These are phyloP conservation scores for Plasmodium malariae DNA, from an alignment of 169 alveolate species.

Conservation along the genomic window DNA sequence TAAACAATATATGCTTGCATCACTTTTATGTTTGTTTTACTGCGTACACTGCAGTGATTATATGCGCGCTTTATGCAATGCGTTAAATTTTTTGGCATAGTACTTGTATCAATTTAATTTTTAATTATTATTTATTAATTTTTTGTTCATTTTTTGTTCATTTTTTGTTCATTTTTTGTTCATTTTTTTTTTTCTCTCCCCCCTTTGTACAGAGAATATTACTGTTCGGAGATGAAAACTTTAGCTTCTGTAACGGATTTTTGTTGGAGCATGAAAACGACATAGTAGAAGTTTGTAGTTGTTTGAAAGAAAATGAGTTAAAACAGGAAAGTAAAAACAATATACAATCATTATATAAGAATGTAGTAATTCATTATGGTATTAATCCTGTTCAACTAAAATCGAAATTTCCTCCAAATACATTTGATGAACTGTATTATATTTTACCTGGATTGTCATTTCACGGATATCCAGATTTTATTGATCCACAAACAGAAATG, in stretches of 20 bases:
- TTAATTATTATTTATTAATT: too few species aligned
- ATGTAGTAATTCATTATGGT: slow-evolving; percentile 78
- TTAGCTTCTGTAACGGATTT: slow-evolving; percentile 73
- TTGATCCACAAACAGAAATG: slow-evolving; percentile 79
- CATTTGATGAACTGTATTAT: slow-evolving; percentile 77
- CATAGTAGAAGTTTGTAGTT: slow-evolving; percentile 71
- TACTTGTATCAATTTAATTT: neutral
- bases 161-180: neutral
- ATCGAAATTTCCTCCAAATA: slow-evolving; percentile 64
- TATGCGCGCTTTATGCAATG: too few species aligned
- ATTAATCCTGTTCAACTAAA: slow-evolving; percentile 80
- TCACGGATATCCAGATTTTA: slow-evolving; percentile 78
- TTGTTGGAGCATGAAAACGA: slow-evolving; percentile 69
- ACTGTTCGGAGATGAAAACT: slow-evolving; percentile 72
- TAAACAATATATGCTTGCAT: too few species aligned
- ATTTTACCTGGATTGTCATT: slow-evolving; percentile 76
- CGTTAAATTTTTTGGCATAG: too few species aligned
- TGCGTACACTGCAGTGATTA: too few species aligned
- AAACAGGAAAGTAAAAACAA: slow-evolving; percentile 70
- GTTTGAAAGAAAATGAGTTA: slow-evolving; percentile 77
- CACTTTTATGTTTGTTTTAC: too few species aligned
- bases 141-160: neutral
- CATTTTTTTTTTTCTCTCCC: neutral
- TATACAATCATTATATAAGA: slow-evolving; percentile 37
- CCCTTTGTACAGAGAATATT: slow-evolving; percentile 34